phyloP scores from a whole-genome alignment of 2,329 filamentous ascomycete species.

The Diaporthe sp. region DNA sequence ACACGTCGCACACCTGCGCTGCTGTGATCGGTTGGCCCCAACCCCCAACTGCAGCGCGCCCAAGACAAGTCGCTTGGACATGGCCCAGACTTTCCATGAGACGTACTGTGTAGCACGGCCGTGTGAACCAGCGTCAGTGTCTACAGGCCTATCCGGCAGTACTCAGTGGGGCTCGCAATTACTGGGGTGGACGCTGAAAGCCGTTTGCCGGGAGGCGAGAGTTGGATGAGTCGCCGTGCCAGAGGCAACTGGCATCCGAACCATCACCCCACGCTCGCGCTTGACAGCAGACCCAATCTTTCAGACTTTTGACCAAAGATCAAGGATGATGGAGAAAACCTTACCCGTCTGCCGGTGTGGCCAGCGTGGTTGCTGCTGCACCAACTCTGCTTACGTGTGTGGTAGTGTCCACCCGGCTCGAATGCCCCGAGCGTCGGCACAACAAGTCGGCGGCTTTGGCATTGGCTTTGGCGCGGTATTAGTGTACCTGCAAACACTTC shows the following conservation, averaged over 20 bases:
- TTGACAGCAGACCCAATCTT: conserved; percentile 31
- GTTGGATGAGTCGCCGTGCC: conserved; percentile 7
- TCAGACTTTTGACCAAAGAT: conserved; percentile 21
- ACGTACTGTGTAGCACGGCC: conserved; percentile 4
- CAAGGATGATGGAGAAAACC: neutral
- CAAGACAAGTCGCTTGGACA: conserved; percentile 23
- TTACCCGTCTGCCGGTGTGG: neutral
- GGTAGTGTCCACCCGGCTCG: conserved; percentile 13
- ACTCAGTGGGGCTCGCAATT: neutral
- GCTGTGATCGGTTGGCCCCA: conserved; percentile 7
- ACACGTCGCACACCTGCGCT: conserved; percentile 16
- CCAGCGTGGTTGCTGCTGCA: conserved; percentile 9
- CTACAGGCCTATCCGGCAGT: neutral
- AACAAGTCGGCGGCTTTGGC: neutral
- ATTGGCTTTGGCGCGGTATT: neutral
- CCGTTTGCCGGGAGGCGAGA: neutral
- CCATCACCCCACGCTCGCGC: conserved; percentile 21
- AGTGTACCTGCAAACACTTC: conserved; percentile 20
- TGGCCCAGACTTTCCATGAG: neutral
- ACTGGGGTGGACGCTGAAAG: neutral
- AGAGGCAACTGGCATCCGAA: conserved; percentile 11
- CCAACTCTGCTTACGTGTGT: conserved; percentile 22
- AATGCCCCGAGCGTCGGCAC: neutral
- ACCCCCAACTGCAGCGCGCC: conserved; percentile 19
- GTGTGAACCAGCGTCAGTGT: neutral